phyloP scores from a whole-genome alignment of 192 early-diverging fungal species.

The Backusella morwellensis region DNA sequence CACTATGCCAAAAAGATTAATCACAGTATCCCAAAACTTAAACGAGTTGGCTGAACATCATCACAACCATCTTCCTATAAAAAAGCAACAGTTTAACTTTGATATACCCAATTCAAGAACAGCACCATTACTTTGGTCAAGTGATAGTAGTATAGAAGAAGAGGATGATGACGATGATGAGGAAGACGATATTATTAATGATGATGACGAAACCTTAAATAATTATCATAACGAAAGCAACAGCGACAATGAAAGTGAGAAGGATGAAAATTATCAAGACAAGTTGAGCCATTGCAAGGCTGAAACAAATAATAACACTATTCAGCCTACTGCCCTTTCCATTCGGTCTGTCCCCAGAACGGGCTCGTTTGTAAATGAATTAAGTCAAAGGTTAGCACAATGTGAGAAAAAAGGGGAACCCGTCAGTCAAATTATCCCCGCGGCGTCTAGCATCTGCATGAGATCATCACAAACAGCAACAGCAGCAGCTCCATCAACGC shows the following conservation, averaged over 20 bases:
- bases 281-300: not conserved
- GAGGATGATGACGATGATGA: not conserved
- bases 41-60: slow-evolving; percentile 5
- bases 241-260: not conserved
- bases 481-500: not conserved
- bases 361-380: slow-evolving; percentile 19
- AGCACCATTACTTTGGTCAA: slow-evolving; percentile 8
- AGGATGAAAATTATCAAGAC: not conserved
- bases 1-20: not conserved
- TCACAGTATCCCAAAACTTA: not conserved
- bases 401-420: slow-evolving; percentile 15
- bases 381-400: slow-evolving; percentile 11
- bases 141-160: slow-evolving; percentile 5
- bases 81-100: not conserved
- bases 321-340: not conserved
- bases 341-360: slow-evolving; percentile 10
- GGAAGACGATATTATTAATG: not conserved
- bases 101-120: slow-evolving; percentile 7
- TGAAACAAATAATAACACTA: not conserved
- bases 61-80: slow-evolving; percentile 7
- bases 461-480: not conserved
- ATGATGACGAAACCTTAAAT: not conserved
- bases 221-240: not conserved
- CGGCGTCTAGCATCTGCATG: slow-evolving; percentile 1
- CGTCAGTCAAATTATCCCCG: slow-evolving; percentile 8